Conservation (phyloP, 352 stramenopile species). For the Phytophthora sp. region DNA sequence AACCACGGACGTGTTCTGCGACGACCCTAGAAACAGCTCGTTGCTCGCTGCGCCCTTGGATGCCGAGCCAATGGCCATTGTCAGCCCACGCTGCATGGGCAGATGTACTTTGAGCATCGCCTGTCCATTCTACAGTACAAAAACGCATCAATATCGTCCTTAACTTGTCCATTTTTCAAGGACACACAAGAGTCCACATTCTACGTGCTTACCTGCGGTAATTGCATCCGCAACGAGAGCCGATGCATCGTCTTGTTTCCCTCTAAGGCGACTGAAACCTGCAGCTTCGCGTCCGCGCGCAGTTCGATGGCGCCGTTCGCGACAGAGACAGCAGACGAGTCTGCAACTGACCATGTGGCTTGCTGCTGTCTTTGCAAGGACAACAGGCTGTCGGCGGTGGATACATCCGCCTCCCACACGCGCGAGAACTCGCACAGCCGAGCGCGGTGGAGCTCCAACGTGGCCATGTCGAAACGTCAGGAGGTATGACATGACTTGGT, state of each 20-base stretch:
- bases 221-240: constrained; percentile 31
- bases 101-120: constrained; percentile 41
- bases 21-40: constrained; percentile 36
- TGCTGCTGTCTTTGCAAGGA: constrained; percentile 29
- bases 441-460: constrained; percentile 44
- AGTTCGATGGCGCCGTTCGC: constrained; percentile 20
- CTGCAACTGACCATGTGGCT: constrained; percentile 16
- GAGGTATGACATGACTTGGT: too few species aligned
- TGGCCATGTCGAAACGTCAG: too few species aligned
- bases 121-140: constrained; percentile 19
- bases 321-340: constrained; percentile 32
- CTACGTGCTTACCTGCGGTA: constrained; percentile 26
- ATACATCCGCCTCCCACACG: constrained; percentile 39
- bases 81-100: constrained; percentile 18
- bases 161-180: neutral
- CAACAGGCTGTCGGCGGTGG: constrained; percentile 10
- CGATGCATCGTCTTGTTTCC: constrained; percentile 22
- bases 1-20: constrained; percentile 41
- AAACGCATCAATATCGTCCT: neutral
- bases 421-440: constrained; percentile 39
- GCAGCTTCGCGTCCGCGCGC: constrained; percentile 7
- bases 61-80: constrained; percentile 35
- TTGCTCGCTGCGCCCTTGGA: constrained; percentile 14
- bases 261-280: constrained; percentile 15
- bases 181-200: neutral